Evolutionary conservation across 345 rosid species (phyloP).

Genomic region (Murraya koenigii): DNA sequence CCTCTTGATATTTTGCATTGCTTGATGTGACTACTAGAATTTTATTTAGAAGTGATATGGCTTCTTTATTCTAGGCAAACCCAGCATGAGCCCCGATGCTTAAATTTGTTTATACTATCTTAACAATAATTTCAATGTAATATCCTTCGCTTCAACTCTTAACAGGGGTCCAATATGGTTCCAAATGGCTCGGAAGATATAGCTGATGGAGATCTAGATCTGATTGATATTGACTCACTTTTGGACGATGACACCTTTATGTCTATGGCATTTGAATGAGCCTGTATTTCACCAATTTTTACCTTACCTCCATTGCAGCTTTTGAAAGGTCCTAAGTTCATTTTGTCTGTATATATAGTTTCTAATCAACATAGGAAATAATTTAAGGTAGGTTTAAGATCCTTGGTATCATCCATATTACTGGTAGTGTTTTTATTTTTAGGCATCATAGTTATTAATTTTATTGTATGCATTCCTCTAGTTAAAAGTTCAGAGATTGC

Average conservation of each 20-base stretch:
- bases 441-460: background rate
- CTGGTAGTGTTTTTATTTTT: background rate
- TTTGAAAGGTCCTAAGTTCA: constrained; percentile 13
- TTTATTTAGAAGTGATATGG: background rate
- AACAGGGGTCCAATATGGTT: constrained; percentile 40
- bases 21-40: background rate
- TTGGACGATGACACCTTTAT: constrained; percentile 69
- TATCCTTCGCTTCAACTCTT: background rate
- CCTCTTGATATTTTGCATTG: background rate
- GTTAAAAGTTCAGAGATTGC: background rate
- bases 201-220: constrained; percentile 39
- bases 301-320: background rate
- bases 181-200: constrained; percentile 33
- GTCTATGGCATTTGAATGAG: constrained; percentile 60
- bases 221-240: constrained; percentile 57
- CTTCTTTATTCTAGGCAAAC: background rate
- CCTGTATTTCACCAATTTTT: background rate
- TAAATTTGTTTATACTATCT: too few relatives aligned
- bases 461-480: background rate
- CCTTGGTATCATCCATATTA: too few relatives aligned
- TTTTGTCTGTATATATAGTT: constrained; percentile 18
- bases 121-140: too few relatives aligned
- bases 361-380: constrained; percentile 2
- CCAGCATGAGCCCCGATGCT: background rate
- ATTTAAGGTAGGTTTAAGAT: background rate